These are phyloP conservation scores for Fusarium siculi DNA, from an alignment of 2,329 filamentous ascomycete species.

Conservation along the genomic window DNA sequence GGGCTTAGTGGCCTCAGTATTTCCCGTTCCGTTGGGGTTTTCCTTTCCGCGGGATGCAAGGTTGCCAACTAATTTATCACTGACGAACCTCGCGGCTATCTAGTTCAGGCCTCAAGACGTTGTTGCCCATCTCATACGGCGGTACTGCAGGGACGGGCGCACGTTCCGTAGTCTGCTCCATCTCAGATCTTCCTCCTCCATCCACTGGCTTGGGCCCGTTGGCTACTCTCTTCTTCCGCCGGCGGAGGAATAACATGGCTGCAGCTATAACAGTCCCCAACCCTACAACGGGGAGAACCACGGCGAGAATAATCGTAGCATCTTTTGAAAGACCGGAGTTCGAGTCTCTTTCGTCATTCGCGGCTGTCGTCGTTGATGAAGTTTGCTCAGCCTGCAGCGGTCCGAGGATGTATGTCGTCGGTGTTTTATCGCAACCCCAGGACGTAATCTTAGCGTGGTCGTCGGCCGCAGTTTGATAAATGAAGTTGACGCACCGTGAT, in stretches of 20 bases:
- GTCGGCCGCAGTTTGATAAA: not conserved
- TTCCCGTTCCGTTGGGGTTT: too few relatives aligned
- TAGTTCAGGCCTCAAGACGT: not conserved
- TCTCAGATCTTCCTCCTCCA: not conserved
- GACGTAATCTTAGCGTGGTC: not conserved
- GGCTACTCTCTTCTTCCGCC: not conserved
- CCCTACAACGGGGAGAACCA: not conserved
- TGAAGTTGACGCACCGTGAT: not conserved
- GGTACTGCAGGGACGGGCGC: accelerated
- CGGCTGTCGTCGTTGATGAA: not conserved
- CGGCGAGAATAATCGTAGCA: accelerated
- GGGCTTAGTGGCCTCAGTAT: not conserved
- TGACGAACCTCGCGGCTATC: not conserved
- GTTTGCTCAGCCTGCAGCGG: not conserved
- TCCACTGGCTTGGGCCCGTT: too few relatives aligned
- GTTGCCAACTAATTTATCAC: too few relatives aligned
- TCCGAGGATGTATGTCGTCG: not conserved
- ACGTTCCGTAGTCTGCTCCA: accelerated
- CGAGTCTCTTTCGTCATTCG: accelerated
- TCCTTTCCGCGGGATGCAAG: too few relatives aligned
- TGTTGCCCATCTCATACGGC: not conserved
- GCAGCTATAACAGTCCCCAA: not conserved
- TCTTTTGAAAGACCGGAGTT: not conserved
- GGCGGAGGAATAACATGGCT: not conserved
- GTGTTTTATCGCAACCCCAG: not conserved